These are phyloP conservation scores for Penicillium sp. DNA, from an alignment of 2,329 filamentous ascomycete genomes.

Conservation along the genomic window DNA sequence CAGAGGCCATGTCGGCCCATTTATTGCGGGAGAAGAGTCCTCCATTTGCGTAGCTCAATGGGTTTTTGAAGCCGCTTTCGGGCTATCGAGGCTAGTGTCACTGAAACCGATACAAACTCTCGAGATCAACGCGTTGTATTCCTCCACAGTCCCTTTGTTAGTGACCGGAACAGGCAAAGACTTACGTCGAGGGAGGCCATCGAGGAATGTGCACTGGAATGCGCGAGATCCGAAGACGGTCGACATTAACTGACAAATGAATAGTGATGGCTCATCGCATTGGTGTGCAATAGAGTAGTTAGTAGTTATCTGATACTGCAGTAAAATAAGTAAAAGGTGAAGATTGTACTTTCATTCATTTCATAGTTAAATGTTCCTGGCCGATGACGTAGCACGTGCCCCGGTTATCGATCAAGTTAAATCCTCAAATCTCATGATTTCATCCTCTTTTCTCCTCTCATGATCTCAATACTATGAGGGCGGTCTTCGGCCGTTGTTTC, in stretches of 20 bases:
- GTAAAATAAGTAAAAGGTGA: background rate
- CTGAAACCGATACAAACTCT: background rate
- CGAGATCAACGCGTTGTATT: background rate
- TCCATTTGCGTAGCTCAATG: background rate
- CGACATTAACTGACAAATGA: background rate
- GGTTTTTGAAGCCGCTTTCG: conserved; percentile 11
- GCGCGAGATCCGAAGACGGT: conserved; percentile 2
- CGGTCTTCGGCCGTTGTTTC: conserved; percentile 49
- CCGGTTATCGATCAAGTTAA: background rate
- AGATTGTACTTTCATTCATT: background rate
- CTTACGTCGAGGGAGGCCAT: conserved; percentile 1
- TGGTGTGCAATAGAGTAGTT: background rate
- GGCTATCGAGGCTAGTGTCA: background rate
- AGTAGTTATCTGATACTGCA: no score
- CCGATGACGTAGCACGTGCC: conserved; percentile 26
- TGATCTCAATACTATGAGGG: conserved; percentile 44
- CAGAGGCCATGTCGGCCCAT: background rate
- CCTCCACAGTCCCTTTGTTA: no score
- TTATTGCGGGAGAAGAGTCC: conserved; percentile 3
- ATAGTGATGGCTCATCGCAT: background rate
- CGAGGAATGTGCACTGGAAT: conserved; percentile 16
- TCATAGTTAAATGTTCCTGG: background rate
- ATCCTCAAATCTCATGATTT: background rate
- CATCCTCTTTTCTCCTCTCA: conserved; percentile 6
- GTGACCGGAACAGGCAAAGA: conserved; percentile 6